Evolutionary conservation across 2,329 filamentous ascomycete genomes (phyloP).

Genomic region (Fusarium humuli): DNA sequence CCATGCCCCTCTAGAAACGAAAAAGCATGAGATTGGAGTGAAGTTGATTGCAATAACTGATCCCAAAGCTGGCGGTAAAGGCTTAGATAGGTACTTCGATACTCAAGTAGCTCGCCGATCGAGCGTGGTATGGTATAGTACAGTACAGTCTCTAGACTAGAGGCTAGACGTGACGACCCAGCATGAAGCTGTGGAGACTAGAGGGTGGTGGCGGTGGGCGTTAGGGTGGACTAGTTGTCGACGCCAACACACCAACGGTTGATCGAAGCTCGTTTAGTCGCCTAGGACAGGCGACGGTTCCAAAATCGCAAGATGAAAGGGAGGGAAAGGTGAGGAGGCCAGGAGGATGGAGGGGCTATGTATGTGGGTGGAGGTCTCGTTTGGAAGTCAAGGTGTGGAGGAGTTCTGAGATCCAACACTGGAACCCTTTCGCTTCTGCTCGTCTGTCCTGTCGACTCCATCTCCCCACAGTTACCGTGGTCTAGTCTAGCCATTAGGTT

Average conservation of each 20-base stretch:
- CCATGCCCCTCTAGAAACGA: conserved; percentile 17
- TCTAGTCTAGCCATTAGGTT: conserved; percentile 39
- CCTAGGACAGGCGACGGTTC: conserved; percentile 42
- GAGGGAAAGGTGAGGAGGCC: conserved; percentile 45
- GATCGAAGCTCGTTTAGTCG: conserved; percentile 47
- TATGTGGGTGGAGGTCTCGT: conserved; percentile 50
- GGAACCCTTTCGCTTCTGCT: conserved; percentile 28
- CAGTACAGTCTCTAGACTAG: conserved; percentile 24
- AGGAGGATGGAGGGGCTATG: conserved; percentile 48
- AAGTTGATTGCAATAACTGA: conserved; percentile 16
- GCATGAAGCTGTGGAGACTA: conserved; percentile 46
- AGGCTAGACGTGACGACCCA: conserved; percentile 38
- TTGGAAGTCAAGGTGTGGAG: conserved; percentile 46
- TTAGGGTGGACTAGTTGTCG: conserved; percentile 46
- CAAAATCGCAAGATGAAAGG: conserved; percentile 42
- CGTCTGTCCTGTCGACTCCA: conserved; percentile 40
- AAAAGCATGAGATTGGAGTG: conserved; percentile 5
- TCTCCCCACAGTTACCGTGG: conserved; percentile 45
- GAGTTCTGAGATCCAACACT: conserved; percentile 44
- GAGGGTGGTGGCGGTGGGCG: conserved; percentile 43
- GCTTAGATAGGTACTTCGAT: conserved; percentile 30
- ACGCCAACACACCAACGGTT: conserved; percentile 47
- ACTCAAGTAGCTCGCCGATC: conserved; percentile 28
- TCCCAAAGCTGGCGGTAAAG: conserved; percentile 27
- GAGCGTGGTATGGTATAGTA: conserved; percentile 25